phyloP scores from a whole-genome alignment of 805 yeast species.

The Barnettozyma botsteinii region DNA sequence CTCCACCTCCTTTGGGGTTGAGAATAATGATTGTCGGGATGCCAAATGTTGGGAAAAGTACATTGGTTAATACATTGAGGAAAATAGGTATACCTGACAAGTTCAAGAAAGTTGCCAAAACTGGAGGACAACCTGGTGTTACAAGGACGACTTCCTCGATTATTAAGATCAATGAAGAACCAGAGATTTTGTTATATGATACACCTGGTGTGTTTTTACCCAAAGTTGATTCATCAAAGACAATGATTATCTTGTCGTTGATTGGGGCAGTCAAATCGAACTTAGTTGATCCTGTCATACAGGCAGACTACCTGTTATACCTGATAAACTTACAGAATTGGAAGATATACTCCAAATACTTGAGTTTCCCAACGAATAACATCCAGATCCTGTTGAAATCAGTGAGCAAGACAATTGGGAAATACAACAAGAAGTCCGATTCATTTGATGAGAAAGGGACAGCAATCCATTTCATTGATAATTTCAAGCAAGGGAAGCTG shows the following conservation, averaged over 20 bases:
- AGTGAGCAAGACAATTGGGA: conserved; percentile 39
- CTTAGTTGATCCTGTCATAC: conserved; percentile 75
- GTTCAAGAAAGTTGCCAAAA: conserved; percentile 68
- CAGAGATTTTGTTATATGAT: conserved; percentile 70
- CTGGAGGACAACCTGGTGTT: conserved; percentile 89
- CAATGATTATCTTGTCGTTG: conserved; percentile 69
- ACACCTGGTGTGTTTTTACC: conserved; percentile 94
- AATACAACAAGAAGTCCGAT: conserved; percentile 26
- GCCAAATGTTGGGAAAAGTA: conserved; percentile 98
- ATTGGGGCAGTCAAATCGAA: conserved; percentile 69
- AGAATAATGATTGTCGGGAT: conserved; percentile 78
- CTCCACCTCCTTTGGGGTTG: conserved; percentile 75
- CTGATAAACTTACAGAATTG: conserved; percentile 57
- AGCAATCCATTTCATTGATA: conserved; percentile 57
- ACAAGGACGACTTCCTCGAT: conserved; percentile 75
- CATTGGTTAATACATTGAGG: conserved; percentile 72
- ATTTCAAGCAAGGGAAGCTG: conserved; percentile 53
- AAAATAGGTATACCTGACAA: conserved; percentile 23
- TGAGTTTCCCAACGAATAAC: conserved; percentile 65
- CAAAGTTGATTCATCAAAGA: conserved; percentile 51
- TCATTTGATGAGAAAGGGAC: conserved; percentile 50
- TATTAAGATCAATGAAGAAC: conserved; percentile 54
- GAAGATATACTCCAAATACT: conserved; percentile 31
- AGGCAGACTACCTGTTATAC: conserved; percentile 79
- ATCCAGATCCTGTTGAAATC: conserved; percentile 48